phyloP scores from a whole-genome alignment of 345 rosid genomes.

The Aquilaria malaccensis region DNA sequence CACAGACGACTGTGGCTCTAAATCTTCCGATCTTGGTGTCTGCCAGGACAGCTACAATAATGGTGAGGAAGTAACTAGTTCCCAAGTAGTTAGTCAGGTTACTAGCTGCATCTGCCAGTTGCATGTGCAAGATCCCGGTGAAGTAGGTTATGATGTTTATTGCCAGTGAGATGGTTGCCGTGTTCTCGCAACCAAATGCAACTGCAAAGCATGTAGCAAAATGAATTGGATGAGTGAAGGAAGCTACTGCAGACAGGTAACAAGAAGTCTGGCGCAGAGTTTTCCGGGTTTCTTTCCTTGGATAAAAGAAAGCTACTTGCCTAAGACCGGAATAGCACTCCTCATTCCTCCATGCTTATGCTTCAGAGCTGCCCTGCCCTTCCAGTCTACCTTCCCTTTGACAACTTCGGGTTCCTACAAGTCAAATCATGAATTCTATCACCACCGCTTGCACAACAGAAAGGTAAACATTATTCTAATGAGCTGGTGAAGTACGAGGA shows the following conservation, averaged over 20 bases:
- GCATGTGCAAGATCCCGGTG: slow-evolving; percentile 42
- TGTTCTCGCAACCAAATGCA: slow-evolving; percentile 29
- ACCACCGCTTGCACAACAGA: too few relatives aligned
- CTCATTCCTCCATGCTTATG: slow-evolving; percentile 43
- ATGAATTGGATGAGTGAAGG: too few relatives aligned
- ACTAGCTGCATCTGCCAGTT: slow-evolving; percentile 41
- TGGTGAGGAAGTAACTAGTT: slow-evolving; percentile 30
- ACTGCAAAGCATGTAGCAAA: slow-evolving; percentile 17
- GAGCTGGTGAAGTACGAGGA: too few relatives aligned
- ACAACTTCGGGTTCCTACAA: slow-evolving; percentile 32
- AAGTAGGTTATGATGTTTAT: slow-evolving; percentile 48
- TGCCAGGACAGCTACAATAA: slow-evolving; percentile 36
- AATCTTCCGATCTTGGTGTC: slow-evolving; percentile 43
- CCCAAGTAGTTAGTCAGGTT: slow-evolving; percentile 49
- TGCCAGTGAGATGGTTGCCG: slow-evolving; percentile 34
- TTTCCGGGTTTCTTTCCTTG: too few relatives aligned
- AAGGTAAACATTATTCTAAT: too few relatives aligned
- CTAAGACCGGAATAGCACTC: slow-evolving; percentile 25
- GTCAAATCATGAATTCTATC: not conserved
- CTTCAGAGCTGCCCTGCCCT: slow-evolving; percentile 38
- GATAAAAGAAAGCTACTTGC: slow-evolving; percentile 12
- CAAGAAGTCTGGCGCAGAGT: not conserved
- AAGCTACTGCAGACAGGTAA: not conserved
- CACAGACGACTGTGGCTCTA: slow-evolving; percentile 33
- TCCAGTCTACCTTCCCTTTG: slow-evolving; percentile 52